These are phyloP conservation scores for Wallemia mellicola DNA, from an alignment of 1,284 basidiomycete species.

Conservation along the genomic window DNA sequence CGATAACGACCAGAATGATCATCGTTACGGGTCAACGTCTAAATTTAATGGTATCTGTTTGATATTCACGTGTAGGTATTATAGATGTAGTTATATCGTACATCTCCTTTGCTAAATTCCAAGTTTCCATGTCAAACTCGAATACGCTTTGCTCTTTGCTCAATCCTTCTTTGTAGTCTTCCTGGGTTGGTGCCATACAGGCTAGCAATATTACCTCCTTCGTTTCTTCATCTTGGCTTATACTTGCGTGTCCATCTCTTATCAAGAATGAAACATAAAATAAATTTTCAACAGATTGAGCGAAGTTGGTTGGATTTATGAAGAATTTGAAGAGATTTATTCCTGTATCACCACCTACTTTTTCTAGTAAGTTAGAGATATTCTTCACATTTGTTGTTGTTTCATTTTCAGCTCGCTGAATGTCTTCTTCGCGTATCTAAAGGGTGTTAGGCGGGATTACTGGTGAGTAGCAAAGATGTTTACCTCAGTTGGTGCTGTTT, in stretches of 20 bases:
- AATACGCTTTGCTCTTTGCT: conserved; percentile 51
- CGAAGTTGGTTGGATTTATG: conserved; percentile 57
- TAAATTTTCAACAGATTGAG: conserved; percentile 72
- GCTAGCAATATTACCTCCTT: conserved; percentile 31
- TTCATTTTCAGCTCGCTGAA: conserved; percentile 42
- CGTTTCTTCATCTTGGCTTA: conserved; percentile 27
- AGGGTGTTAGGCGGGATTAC: not conserved
- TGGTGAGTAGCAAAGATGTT: not conserved
- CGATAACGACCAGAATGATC: not conserved
- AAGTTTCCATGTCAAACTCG: conserved; percentile 54
- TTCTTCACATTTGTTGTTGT: conserved; percentile 38
- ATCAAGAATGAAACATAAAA: conserved; percentile 79
- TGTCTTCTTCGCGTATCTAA: conserved; percentile 35
- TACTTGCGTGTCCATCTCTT: conserved; percentile 43
- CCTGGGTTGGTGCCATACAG: conserved; percentile 30
- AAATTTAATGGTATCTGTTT: not conserved
- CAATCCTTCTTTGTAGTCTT: conserved; percentile 32
- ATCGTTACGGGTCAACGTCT: not conserved
- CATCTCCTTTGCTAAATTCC: conserved; percentile 17
- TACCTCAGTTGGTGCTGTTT: conserved; percentile 32
- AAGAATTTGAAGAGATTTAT: conserved; percentile 57
- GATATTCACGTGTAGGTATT: not conserved
- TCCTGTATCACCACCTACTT: conserved; percentile 12
- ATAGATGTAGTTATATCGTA: not conserved
- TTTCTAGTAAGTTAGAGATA: not conserved